Base-by-base conservation (phyloP, 2,329 filamentous ascomycete species). In the Xylaria sp. region DNA sequence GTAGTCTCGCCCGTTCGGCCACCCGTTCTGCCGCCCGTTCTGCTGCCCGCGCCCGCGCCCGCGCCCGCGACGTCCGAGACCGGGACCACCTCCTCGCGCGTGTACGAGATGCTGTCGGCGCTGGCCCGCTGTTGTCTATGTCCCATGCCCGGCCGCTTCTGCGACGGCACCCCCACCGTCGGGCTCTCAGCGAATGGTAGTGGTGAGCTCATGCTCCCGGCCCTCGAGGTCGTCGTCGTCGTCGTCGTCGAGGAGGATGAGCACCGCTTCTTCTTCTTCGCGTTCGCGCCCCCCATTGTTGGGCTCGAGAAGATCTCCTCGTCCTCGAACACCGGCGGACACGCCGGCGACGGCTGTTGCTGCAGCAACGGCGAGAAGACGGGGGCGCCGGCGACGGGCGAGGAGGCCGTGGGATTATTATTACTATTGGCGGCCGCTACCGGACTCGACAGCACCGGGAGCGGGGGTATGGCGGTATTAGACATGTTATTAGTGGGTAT, bases 31-130 rank as follows among this genome's bases (percentile, higher is more conserved):
- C 78, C 78, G 2, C 82, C 77, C n/a, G n/a, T n/a, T n/a, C n/a
- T n/a, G n/a, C n/a, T n/a, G n/a, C n/a, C n/a, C n/a, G n/a, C n/a
- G n/a, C n/a, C n/a, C n/a, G n/a, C n/a, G n/a, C n/a, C n/a, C n/a
- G n/a, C n/a, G n/a, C n/a, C n/a, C n/a, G n/a, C n/a, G n/a, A n/a
- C n/a, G n/a, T n/a, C n/a, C n/a, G n/a, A n/a, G n/a, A n/a, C n/a
- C n/a, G n/a, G n/a, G n/a, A n/a, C n/a, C n/a, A n/a, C n/a, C 42
- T 86, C 83, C 64, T 88, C 85, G 56, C 80, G 80, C 2, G 81
- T 77, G 68, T 91, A 91, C 6, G 86, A 87, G 29, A 91, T 84
- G 58, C 86, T 89, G 61, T 90, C 88, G 1, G 85, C 77, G 42
- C 83, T 88, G 45, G 80, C 74, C 60, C 77, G 65, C 60, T 77